Conservation (phyloP, 2,329 filamentous ascomycete genomes). For the Hypoxylon sp. region DNA sequence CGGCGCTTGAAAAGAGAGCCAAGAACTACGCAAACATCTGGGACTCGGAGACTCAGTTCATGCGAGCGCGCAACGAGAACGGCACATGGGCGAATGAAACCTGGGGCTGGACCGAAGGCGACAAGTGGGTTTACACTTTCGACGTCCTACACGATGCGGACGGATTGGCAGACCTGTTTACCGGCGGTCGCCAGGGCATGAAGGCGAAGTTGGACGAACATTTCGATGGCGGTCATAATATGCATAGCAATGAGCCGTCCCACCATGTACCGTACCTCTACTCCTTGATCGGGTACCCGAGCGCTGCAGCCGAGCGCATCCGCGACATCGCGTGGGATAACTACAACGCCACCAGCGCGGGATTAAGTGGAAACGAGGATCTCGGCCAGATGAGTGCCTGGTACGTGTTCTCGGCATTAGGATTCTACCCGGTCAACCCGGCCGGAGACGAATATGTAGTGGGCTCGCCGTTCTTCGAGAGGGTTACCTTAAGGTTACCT, state of each 20-base stretch:
- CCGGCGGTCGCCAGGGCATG: slow-evolving; percentile 55
- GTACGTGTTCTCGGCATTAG: slow-evolving; percentile 64
- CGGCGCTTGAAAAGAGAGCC: slow-evolving; percentile 56
- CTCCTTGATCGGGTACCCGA: slow-evolving; percentile 60
- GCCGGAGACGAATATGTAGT: slow-evolving; percentile 63
- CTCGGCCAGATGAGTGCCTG: slow-evolving; percentile 66
- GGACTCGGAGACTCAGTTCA: slow-evolving; percentile 62
- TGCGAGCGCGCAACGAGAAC: slow-evolving; percentile 64
- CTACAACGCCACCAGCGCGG: slow-evolving; percentile 63
- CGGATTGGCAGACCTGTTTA: slow-evolving; percentile 60
- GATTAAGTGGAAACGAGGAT: slow-evolving; percentile 64
- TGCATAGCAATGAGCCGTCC: slow-evolving; percentile 64
- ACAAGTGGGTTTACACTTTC: slow-evolving; percentile 67
- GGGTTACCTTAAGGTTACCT: slow-evolving; percentile 58
- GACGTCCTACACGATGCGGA: slow-evolving; percentile 63
- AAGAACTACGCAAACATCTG: slow-evolving; percentile 61
- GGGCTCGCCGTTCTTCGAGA: slow-evolving; percentile 63
- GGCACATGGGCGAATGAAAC: slow-evolving; percentile 61
- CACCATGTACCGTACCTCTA: slow-evolving; percentile 65
- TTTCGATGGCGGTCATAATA: slow-evolving; percentile 62
- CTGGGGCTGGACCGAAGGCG: slow-evolving; percentile 66
- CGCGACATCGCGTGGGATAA: slow-evolving; percentile 58
- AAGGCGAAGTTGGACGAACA: slow-evolving; percentile 61
- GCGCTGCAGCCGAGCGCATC: slow-evolving; percentile 57
- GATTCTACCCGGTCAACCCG: slow-evolving; percentile 64